These are phyloP conservation scores for Neofusicoccum umdonicola DNA, from an alignment of 2,329 filamentous ascomycete species.

Conservation along the genomic window DNA sequence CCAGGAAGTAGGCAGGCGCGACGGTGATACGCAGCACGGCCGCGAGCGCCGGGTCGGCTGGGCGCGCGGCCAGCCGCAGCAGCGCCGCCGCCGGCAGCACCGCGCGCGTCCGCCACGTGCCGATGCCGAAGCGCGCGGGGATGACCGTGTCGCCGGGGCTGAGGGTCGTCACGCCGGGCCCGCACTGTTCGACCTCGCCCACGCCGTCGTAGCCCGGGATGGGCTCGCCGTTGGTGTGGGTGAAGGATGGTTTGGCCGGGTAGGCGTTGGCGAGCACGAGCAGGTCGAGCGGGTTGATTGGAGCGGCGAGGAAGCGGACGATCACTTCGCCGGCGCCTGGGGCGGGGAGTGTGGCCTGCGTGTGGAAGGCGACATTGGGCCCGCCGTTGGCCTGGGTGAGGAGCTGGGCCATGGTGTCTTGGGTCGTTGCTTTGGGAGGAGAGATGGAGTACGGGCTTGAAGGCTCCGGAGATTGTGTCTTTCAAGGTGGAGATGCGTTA, in stretches of 20 bases:
- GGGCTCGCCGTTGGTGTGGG: slow-evolving; percentile 9
- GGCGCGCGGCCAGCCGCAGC: slow-evolving; percentile 16
- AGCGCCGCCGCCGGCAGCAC: slow-evolving; percentile 17
- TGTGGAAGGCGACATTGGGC: too few species aligned
- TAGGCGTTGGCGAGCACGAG: slow-evolving; percentile 24
- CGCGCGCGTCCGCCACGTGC: slow-evolving; percentile 25
- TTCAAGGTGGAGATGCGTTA: too few species aligned
- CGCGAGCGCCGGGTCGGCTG: slow-evolving; percentile 19
- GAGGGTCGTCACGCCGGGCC: neutral
- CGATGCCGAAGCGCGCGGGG: slow-evolving; percentile 10
- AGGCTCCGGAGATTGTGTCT: too few species aligned
- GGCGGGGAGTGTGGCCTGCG: neutral
- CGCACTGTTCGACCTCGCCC: slow-evolving; percentile 17
- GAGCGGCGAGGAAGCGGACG: slow-evolving; percentile 21
- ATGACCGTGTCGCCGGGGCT: neutral
- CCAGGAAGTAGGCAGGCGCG: slow-evolving; percentile 23
- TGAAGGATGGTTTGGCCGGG: slow-evolving; percentile 22
- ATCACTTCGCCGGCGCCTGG: slow-evolving; percentile 9
- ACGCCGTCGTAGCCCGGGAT: slow-evolving; percentile 25
- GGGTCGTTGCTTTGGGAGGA: too few species aligned
- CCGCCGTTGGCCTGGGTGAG: too few species aligned
- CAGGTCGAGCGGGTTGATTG: slow-evolving; percentile 27
- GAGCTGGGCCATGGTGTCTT: too few species aligned
- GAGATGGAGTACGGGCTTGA: too few species aligned
- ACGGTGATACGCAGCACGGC: slow-evolving; percentile 22